phyloP scores from a whole-genome alignment of 176 grass and related monocot species.

The Alopecurus myosuroides region DNA sequence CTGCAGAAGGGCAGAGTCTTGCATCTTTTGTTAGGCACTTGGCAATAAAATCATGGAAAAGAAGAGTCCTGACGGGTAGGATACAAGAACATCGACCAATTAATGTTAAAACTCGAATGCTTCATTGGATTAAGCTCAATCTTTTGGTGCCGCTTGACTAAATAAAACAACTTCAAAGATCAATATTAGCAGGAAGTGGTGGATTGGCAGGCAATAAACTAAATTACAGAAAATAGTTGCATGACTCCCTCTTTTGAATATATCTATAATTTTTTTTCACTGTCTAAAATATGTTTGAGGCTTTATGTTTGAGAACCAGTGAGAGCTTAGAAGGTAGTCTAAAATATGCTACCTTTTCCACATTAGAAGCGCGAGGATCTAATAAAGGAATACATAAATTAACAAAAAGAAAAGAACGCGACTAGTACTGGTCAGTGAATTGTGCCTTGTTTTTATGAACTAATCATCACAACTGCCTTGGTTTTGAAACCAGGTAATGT shows the following conservation, averaged over 20 bases:
- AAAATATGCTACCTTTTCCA: constrained; percentile 18
- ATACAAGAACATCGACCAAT: constrained; percentile 19
- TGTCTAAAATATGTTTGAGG: constrained; percentile 1
- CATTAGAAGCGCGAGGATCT: neutral
- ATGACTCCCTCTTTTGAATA: constrained; percentile 6
- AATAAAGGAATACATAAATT: constrained; percentile 1
- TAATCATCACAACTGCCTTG: no score
- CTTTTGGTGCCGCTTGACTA: constrained; percentile 7
- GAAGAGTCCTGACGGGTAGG: constrained; percentile 68
- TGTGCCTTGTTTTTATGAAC: neutral
- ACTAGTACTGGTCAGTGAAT: neutral
- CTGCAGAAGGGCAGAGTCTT: constrained; percentile 80
- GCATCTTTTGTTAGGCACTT: constrained; percentile 99
- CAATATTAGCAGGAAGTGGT: constrained; percentile 3
- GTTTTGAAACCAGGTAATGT: constrained; percentile 1
- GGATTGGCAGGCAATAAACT: neutral
- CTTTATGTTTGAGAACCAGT: constrained; percentile 8
- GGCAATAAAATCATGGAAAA: constrained; percentile 99
- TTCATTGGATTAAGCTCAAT: neutral
- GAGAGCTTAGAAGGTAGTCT: neutral
- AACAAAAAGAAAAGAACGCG: neutral
- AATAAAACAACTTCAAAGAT: constrained; percentile 12
- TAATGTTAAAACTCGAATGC: neutral
- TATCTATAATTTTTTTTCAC: neutral
- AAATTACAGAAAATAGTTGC: constrained; percentile 20